Evolutionary conservation across 176 grass and related monocot genomes (phyloP), one percentile per base, ranked within the genome.

Genomic region (Saccharum officinarum): DNA sequence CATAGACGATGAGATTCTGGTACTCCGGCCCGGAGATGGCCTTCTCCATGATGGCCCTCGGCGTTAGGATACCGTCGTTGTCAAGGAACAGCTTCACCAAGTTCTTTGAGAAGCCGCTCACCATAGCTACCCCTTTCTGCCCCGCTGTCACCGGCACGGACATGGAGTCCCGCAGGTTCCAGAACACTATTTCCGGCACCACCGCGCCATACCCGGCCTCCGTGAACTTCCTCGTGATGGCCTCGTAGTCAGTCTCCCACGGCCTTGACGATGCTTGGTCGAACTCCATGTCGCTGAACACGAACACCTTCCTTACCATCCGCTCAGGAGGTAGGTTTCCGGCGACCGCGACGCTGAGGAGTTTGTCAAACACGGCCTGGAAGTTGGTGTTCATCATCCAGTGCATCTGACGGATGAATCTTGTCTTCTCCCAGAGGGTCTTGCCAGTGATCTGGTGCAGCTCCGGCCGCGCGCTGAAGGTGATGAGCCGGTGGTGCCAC

Each of bases 281-380:
- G 83, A 97, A 97, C 76, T 97, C 95, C 95, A 97, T 92, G 84
- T 97, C 92, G 39, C 92, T 97, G 89, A 97, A 97, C 66, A 94
- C 92, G 31, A 94, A 88, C 80, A 97, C 83, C 77, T 26, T 68
- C 88, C 70, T 86, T 36, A 94, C 80, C 89, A 94, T 97, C 83
- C 44, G 67, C 79, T 97, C 92, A 2, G 76, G 70, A 1, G 87
- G 80, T 5, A 94, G 59, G 1, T 40, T 68, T 10, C 85, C 80
- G 34, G 36, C 23, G 23, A 66, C 77, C 0, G 77, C 60, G 2
- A 30, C 4, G 23, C 3, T 0, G 15, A 79, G 77, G 4, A 79
- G 39, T 38, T 79, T 41, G 57, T 97, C 86, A 38, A 97, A 97
- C 85, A 92, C 90, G 1, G 87, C 87, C 70, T 94, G 95, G 40